Percentiles rank a stretch among this genome's conserved stretches.
phyloP scores from a whole-genome alignment of 2,329 filamentous ascomycete genomes.

The Erysiphe neolycopersici region DNA sequence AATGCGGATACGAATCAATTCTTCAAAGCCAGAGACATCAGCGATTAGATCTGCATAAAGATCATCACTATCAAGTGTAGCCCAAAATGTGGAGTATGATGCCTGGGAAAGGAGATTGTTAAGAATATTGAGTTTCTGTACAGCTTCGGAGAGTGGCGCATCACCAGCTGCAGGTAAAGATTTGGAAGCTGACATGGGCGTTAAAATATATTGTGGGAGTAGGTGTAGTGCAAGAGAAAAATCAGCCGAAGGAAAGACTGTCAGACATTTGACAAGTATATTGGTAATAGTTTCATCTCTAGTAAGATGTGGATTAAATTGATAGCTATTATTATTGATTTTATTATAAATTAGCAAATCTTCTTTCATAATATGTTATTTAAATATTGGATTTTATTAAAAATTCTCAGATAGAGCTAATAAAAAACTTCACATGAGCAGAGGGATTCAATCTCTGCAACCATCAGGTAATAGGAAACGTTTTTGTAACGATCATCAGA shows the following conservation, averaged over 20 bases:
- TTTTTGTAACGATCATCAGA: constrained; percentile 30
- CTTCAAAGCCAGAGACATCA: constrained; percentile 86
- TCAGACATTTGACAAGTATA: constrained; percentile 93
- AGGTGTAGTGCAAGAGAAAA: constrained; percentile 88
- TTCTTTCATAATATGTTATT: constrained; percentile 87
- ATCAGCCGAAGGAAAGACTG: constrained; percentile 86
- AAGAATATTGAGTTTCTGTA: constrained; percentile 38
- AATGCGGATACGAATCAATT: constrained; percentile 72
- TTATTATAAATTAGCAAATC: not conserved
- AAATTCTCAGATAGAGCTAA: constrained; percentile 48
- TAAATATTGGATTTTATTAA: constrained; percentile 84
- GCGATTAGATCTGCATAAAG: constrained; percentile 87
- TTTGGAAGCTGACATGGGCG: constrained; percentile 24
- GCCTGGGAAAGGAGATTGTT: constrained; percentile 66
- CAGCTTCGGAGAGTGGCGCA: constrained; percentile 53
- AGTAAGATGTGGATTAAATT: constrained; percentile 96
- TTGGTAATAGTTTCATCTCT: constrained; percentile 97
- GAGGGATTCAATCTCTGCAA: constrained; percentile 27
- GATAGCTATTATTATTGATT: constrained; percentile 38
- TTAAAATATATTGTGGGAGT: constrained; percentile 59
- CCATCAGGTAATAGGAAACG: constrained; percentile 98
- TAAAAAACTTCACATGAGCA: constrained; percentile 35
- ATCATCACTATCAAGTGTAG: constrained; percentile 74
- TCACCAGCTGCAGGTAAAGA: constrained; percentile 30
- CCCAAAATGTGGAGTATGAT: constrained; percentile 84